These are phyloP conservation scores for Boletus subparvulus DNA, from an alignment of 768 basidiomycete genomes.

Conservation along the genomic window DNA sequence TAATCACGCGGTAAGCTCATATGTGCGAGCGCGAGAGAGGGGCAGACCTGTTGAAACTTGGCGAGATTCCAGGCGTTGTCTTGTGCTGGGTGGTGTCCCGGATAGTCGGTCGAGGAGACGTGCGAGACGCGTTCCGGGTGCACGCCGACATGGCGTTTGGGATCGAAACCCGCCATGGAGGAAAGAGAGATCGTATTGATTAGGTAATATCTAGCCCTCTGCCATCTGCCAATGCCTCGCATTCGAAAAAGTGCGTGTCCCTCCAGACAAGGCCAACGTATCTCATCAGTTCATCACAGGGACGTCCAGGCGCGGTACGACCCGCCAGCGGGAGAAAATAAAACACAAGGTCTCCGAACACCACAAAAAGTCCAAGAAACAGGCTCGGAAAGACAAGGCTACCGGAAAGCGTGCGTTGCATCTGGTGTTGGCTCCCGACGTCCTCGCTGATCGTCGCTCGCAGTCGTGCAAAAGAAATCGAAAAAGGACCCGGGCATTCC, in stretches of 20 bases:
- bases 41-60: slow-evolving; percentile 71
- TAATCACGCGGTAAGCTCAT: slow-evolving; percentile 32
- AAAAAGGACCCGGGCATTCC: slow-evolving; percentile 91
- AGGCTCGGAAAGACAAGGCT: slow-evolving; percentile 67
- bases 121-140: slow-evolving; percentile 70
- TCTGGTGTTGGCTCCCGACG: not conserved
- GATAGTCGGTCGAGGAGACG: slow-evolving; percentile 88
- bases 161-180: slow-evolving; percentile 30
- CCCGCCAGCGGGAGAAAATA: slow-evolving; percentile 69
- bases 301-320: slow-evolving; percentile 79
- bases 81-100: slow-evolving; percentile 83
- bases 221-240: slow-evolving; percentile 45
- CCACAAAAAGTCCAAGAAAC: slow-evolving; percentile 71
- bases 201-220: slow-evolving; percentile 16
- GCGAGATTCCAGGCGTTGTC: slow-evolving; percentile 82
- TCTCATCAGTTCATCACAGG: slow-evolving; percentile 44
- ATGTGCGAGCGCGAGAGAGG: not conserved
- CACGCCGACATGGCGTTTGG: slow-evolving; percentile 62
- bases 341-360: slow-evolving; percentile 75
- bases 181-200: slow-evolving; percentile 2
- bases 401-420: slow-evolving; percentile 77
- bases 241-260: slow-evolving; percentile 63
- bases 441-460: not conserved
- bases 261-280: not conserved
- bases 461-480: slow-evolving; percentile 42